These are phyloP conservation scores for Lactifluus pinguis DNA, from an alignment of 768 basidiomycete genomes.

Conservation along the genomic window DNA sequence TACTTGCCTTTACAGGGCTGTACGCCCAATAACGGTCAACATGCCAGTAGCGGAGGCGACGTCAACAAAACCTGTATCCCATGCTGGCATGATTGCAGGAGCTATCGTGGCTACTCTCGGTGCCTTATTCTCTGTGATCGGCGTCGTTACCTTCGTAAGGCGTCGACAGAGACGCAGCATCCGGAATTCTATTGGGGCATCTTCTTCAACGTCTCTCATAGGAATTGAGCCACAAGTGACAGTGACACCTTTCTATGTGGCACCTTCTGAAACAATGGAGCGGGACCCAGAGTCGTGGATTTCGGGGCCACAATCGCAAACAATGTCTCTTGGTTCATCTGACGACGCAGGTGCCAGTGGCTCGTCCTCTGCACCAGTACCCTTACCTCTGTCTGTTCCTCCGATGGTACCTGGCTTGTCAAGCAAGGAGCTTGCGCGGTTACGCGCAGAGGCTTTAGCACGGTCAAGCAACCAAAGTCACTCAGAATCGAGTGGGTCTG, in stretches of 20 bases:
- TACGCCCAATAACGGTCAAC: background rate
- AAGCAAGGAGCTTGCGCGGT: conserved; percentile 7
- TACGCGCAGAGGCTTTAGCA: background rate
- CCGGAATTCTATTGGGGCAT: background rate
- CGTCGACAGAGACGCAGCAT: background rate
- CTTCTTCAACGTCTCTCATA: background rate
- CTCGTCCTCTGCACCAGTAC: background rate
- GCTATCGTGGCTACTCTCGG: conserved; percentile 12
- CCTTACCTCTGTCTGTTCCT: background rate
- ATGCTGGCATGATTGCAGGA: conserved; percentile 13
- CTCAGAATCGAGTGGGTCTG: background rate
- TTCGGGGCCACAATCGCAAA: background rate
- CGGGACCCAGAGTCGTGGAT: background rate
- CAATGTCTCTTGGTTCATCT: background rate
- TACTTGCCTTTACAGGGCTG: background rate
- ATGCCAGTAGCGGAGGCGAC: too few relatives aligned
- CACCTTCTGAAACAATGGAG: background rate
- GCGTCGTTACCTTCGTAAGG: background rate
- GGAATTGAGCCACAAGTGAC: background rate
- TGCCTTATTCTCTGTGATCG: background rate
- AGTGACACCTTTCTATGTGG: background rate
- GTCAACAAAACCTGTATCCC: background rate
- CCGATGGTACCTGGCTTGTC: conserved; percentile 1
- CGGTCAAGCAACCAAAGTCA: background rate
- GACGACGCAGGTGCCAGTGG: background rate